Base-by-base conservation (phyloP, 768 basidiomycete species). In the Suillus placidus region DNA sequence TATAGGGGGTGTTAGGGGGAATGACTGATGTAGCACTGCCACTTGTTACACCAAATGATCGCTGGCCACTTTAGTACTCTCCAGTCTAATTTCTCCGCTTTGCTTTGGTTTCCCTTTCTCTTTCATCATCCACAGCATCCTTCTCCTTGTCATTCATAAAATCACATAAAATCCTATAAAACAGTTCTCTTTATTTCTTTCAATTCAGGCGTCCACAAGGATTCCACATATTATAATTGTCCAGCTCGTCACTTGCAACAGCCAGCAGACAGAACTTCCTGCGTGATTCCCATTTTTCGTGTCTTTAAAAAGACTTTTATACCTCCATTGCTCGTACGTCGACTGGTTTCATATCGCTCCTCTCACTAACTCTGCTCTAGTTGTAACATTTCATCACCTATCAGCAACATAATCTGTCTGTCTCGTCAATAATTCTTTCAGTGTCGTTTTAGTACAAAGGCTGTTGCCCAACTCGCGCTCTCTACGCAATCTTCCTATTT, bases 21-120 rank as follows among this genome's bases (percentile, higher is more conserved):
- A 30, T 30, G 38, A 60, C 54, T 58, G 42, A 42, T 38, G 38
- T 51, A 14, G 49, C 45, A 66, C 64, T 57, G 67, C 67, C 67
- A 51, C 49, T 49, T 49, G 13, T 51, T 51, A 26, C 4, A 12
- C 37, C 12, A 37, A 37, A 37, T 37, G 37, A 51, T 51, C 49
- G 49, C 26, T 34, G 42, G 9, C 26, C 32, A 47, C 45, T 69
- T 76, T 23, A n/a, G n/a, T 70, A 70, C 72, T 72, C 69, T 71
- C 75, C 73, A 54, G 52, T 56, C 23, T 18, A 55, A 14, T 37
- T 38, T 23, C 57, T 60, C 26, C 70, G 66, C 71, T 74, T 70
- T 75, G 73, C 76, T 78, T 30, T 54, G 52, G 52, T 74, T 77
- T 75, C 73, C 74, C 70, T 69, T 74, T 63, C 64, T 68, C 64